Base-by-base conservation (phyloP, 139 green algal species). In the Micractinium conductrix region DNA sequence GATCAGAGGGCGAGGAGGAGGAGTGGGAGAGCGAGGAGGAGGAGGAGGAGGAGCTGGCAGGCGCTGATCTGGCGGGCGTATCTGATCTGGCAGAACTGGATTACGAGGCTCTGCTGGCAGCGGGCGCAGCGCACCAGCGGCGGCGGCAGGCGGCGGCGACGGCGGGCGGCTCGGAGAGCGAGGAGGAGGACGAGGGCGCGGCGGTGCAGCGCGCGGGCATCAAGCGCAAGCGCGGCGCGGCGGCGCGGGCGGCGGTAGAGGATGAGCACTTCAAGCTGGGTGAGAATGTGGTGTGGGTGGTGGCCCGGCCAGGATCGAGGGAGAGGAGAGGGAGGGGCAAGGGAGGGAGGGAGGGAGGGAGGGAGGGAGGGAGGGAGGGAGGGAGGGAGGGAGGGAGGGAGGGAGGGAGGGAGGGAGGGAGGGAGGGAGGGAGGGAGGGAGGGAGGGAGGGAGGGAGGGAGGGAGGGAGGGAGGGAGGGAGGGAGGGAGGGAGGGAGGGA, bases 221-320 rank as follows among this genome's bases (percentile, higher is more conserved):
- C 37, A 87, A 78, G 45, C 72, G 79, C 10, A 84, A 79, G 74
- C 48, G 55, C 3, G 38, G 33, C 10, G 58, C 76, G 4, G 76
- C 63, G 42, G 74, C 78, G 78, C 78, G 79, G 21, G 82, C 88
- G 0, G 38, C n/a, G 5, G 78, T 84, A 14, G 93, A 96, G 76
- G 92, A 98, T 67, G 88, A 91, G 17, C 96, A 97, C 90, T 89
- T 99, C 78, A 86, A 86, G 17, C 85, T 99, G 37, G 85, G 85
- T 43, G 92, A 98, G 81, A n/a, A n/a, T n/a, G n/a, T n/a, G n/a
- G n/a, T n/a, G n/a, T n/a, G n/a, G n/a, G n/a, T n/a, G n/a, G n/a
- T n/a, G n/a, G n/a, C n/a, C n/a, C n/a, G n/a, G n/a, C n/a, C n/a
- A n/a, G n/a, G n/a, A n/a, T n/a, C n/a, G n/a, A n/a, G n/a, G n/a